Base-by-base conservation (phyloP, 495 filamentous ascomycete genomes). In the Articulospora tetracladia region DNA sequence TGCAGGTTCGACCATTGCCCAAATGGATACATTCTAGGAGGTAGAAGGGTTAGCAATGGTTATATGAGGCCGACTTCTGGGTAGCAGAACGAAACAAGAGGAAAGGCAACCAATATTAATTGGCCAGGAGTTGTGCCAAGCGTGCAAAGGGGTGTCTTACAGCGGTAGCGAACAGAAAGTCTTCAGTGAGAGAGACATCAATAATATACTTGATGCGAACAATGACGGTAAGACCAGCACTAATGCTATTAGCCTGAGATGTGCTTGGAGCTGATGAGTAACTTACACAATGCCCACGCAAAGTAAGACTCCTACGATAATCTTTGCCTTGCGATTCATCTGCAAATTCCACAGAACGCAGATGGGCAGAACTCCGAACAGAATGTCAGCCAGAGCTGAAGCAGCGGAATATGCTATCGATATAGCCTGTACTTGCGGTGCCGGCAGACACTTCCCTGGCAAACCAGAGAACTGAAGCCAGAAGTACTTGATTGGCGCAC, bases 341-440 rank as follows among this genome's bases (percentile, higher is more conserved):
- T 72, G 63, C 32, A 76, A 65, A 57, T 72, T 55, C 74, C 74
- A 76, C 1, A 79, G 57, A 27, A 77, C 69, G 44, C 68, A 68
- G 12, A 76, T 67, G 3, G 76, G 76, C 4, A 79, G 68, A 0
- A 76, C 44, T 1, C 72, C 75, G 23, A 79, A 68, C 0, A 66
- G 61, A 53, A 73, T 70, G 53, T 79, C 74, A 26, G 67, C 67
- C 25, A 69, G 19, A 13, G 71, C 72, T 53, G 65, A 68, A 10
- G 76, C 58, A 7, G 66, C 68, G 48, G 68, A 66, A 55, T 68
- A 69, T 0, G 69, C 69, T 30, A 76, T 68, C 6, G 70, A 67
- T 8, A 67, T 60, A 20, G 59, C 53, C 12, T 69, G 63, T 10
- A 74, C 59, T 12, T 66, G 49, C 10, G 34, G n/a, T 20, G 48